Evolutionary conservation across 805 yeast genomes (phyloP), one percentile per base, ranked within the genome.

Genomic region (Teunomyces kruisii): DNA sequence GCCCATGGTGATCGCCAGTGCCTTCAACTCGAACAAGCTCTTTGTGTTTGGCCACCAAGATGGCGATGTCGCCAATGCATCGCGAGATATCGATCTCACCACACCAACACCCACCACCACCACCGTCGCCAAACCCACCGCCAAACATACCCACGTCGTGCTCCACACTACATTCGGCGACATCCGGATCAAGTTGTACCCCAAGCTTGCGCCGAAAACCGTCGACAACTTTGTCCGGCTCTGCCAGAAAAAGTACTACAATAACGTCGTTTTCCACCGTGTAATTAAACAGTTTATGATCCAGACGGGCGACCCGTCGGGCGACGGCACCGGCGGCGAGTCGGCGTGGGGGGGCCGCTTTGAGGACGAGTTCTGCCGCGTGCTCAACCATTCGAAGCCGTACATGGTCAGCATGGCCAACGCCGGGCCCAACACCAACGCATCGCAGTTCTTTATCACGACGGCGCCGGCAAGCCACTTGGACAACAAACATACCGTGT

Each of bases 91-190:
- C 12, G 47, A 51, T 6, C 14, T 43, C 12, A 32, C 44, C 7
- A 4, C 14, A 8, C 32, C 7, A n/a, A 6, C 17, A 26, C 13
- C n/a, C 7, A 13, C 15, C 9, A 10, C 19, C 12, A 27, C 13
- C 14, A 6, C 39, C n/a, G n/a, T n/a, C n/a, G n/a, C n/a, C 19
- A 36, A 26, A n/a, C 9, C 8, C 3, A 10, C n/a, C 44, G 31
- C 37, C 29, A 37, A 31, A n/a, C 24, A 22, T 19, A 10, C 28
- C 12, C 38, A 29, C 17, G 46, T 19, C 14, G 52, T 52, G 2
- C 40, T 60, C 8, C 64, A 74, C 49, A 74, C 79, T 1, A 62
- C 73, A 3, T 39, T 62, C 9, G 79, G 79, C 2, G 79, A 74
- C 49, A 72, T 75, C 22, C 56, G 58, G 30, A 51, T 74, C 17